Evolutionary conservation across 805 yeast species (phyloP).

Genomic region (Kuraishia piskuri): DNA sequence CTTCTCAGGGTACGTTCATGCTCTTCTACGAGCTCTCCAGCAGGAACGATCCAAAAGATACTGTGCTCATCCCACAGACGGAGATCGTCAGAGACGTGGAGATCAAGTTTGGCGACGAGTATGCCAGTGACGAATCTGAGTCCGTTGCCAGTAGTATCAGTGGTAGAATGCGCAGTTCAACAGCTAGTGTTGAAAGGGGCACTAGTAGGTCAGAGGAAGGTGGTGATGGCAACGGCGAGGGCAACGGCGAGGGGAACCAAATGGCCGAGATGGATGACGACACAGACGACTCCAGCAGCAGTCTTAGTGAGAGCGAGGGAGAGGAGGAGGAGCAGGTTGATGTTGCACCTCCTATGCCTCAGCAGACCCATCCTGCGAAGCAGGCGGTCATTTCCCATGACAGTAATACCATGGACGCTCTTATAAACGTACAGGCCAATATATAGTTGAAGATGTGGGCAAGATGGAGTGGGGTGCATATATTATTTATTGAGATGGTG

Average conservation of each 20-base stretch:
- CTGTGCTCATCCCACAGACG: slow-evolving; percentile 22
- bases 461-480: neutral
- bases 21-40: slow-evolving; percentile 63
- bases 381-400: neutral
- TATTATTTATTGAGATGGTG: too few species aligned
- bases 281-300: slow-evolving; percentile 1
- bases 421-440: neutral
- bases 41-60: slow-evolving; percentile 13
- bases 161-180: neutral
- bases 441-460: neutral
- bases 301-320: slow-evolving; percentile 1
- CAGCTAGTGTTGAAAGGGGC: neutral
- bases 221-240: slow-evolving; percentile 8
- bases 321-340: slow-evolving; percentile 26
- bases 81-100: slow-evolving; percentile 18
- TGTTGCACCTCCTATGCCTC: slow-evolving; percentile 1
- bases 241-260: slow-evolving; percentile 25
- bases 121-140: slow-evolving; percentile 18
- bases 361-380: neutral
- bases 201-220: neutral
- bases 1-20: slow-evolving; percentile 87
- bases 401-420: neutral
- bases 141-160: neutral
- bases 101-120: slow-evolving; percentile 4
- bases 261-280: slow-evolving; percentile 1